Evolutionary conservation across 768 basidiomycete species (phyloP).

Genomic region (Hysterangium stoloniferum): DNA sequence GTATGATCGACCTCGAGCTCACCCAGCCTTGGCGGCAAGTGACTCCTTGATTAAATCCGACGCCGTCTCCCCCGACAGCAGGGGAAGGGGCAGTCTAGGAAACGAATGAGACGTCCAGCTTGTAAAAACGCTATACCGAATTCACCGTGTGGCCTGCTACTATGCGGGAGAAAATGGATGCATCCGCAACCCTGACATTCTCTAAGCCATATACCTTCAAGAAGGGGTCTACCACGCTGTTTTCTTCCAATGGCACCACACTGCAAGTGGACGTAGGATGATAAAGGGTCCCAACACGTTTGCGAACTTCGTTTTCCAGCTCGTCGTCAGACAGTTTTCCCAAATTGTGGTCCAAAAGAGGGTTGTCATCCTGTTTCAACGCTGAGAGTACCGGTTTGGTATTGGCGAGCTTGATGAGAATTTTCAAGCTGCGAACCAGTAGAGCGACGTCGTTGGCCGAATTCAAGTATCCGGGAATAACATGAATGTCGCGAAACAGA

Average conservation of each 20-base stretch:
- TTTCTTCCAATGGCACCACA: constrained; percentile 11
- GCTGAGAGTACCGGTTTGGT: constrained; percentile 6
- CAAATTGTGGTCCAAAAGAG: constrained; percentile 9
- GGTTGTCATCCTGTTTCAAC: not conserved
- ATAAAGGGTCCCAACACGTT: constrained; percentile 11
- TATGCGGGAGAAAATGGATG: constrained; percentile 11
- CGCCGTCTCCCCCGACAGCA: constrained; percentile 18
- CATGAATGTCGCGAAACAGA: too few relatives aligned
- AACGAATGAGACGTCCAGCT: too few relatives aligned
- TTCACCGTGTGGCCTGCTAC: constrained; percentile 15
- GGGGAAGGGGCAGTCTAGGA: constrained; percentile 11
- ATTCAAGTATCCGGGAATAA: constrained; percentile 3
- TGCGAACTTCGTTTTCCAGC: constrained; percentile 8
- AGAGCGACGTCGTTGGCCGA: constrained; percentile 2
- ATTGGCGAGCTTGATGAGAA: constrained; percentile 1
- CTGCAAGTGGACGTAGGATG: constrained; percentile 12
- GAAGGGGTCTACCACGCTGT: constrained; percentile 12
- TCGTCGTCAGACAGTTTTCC: constrained; percentile 5
- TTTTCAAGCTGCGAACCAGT: constrained; percentile 9
- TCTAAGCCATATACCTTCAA: constrained; percentile 14
- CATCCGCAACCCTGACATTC: constrained; percentile 12
- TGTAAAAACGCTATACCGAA: too few relatives aligned
- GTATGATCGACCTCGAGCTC: too few relatives aligned
- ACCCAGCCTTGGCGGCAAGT: too few relatives aligned
- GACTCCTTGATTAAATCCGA: constrained; percentile 16